Percentiles rank a stretch among this genome's conserved stretches.
Evolutionary conservation across 352 stramenopile genomes (phyloP).

Genomic region (Phytophthora sp.): DNA sequence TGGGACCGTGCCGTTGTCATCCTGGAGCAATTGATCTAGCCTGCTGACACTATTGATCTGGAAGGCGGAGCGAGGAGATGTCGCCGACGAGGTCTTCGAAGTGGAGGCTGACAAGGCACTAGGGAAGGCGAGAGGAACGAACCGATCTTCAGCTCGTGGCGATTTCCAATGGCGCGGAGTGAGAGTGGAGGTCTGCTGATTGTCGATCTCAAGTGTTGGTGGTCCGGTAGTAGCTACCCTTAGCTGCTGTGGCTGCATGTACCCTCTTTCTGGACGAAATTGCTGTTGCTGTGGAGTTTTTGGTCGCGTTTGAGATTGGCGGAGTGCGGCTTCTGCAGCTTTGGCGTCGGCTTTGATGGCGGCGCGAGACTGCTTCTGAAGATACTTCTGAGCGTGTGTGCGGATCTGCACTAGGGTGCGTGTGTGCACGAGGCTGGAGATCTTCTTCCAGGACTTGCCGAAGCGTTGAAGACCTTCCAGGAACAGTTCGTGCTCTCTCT

Average conservation of each 20-base stretch:
- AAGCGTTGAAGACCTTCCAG: constrained; percentile 85
- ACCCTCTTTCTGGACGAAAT: not conserved
- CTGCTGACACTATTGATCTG: constrained; percentile 25
- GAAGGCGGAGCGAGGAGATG: constrained; percentile 13
- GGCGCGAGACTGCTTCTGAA: constrained; percentile 84
- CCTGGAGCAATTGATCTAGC: constrained; percentile 69
- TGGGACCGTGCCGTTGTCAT: constrained; percentile 52
- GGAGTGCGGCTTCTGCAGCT: constrained; percentile 5
- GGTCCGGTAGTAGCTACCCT: not conserved
- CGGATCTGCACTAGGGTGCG: constrained; percentile 95
- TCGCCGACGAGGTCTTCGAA: constrained; percentile 2
- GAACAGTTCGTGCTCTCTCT: constrained; percentile 90
- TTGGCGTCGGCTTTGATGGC: constrained; percentile 49
- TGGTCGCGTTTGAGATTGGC: not conserved
- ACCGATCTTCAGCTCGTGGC: constrained; percentile 11
- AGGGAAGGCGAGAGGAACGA: constrained; percentile 40
- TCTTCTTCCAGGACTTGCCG: constrained; percentile 93
- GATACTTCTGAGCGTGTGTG: constrained; percentile 97
- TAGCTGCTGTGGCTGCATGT: constrained; percentile 3
- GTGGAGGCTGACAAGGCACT: constrained; percentile 25
- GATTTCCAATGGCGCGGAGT: constrained; percentile 9
- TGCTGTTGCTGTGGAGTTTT: not conserved
- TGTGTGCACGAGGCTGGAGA: constrained; percentile 79
- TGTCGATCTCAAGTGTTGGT: not conserved
- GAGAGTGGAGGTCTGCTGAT: not conserved